Evolutionary conservation across 768 basidiomycete genomes (phyloP), one percentile per base, ranked within the genome.

Genomic region (Naganishia friedmannii): DNA sequence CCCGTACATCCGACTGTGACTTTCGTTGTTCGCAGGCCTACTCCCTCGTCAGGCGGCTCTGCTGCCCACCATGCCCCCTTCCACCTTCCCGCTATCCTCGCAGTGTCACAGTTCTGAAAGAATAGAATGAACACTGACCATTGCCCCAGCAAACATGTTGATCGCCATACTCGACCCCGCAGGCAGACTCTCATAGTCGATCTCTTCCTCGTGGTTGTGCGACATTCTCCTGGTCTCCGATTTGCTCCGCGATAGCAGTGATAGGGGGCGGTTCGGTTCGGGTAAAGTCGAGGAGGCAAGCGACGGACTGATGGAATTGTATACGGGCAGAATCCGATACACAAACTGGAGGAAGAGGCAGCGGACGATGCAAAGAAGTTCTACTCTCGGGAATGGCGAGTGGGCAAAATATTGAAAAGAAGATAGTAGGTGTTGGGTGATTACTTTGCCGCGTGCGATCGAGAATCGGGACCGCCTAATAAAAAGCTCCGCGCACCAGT

Each of bases 101-200:
- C 63, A 26, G 60, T 55, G 2, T 55, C 29, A 19, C 48, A 94
- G 93, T 6, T 34, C 54, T 1, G 6, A 15, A 8, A 29, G 32
- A 29, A 28, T 19, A 53, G 15, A 55, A 17, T 8, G 15, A 29
- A 23, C 21, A 63, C 60, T 63, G 21, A 63, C 60, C 81, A 98
- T 83, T 65, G 93, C 93, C 72, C 96, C 96, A 28, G 96, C 96
- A 76, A 93, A 82, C 96, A 98, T 98, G 82, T 93, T 94, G 71
- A 96, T 92, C 29, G 87, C 87, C 68, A 58, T 45, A 63, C 68
- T 58, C 48, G 90, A 88, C 82, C 91, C 91, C 9, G 87, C 85
- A 67, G 90, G 88, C 63, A 89, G 80, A 67, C 82, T 85, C 80
- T 90, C 89, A 77, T 88, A 88, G 65, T 87, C 86, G 66, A 85